These are phyloP conservation scores for Scenedesmus sp. DNA, from an alignment of 163 green algal genomes.

Conservation along the genomic window DNA sequence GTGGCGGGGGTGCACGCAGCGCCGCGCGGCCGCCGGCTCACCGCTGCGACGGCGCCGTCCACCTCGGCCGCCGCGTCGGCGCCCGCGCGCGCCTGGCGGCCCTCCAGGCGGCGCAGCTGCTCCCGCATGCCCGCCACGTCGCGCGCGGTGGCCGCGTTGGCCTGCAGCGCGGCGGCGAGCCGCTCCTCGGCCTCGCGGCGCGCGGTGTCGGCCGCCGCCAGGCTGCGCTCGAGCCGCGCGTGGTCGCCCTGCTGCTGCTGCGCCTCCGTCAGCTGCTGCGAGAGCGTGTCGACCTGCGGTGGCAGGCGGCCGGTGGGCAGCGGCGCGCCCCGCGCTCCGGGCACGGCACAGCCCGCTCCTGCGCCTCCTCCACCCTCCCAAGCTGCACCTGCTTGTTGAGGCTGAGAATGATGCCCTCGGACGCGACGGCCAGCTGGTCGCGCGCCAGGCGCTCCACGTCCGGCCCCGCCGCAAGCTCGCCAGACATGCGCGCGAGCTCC, in stretches of 20 bases:
- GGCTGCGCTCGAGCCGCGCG: conserved; percentile 37
- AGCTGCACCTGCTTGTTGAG: conserved; percentile 51
- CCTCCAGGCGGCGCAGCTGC: conserved; percentile 23
- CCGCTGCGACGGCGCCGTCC: conserved; percentile 17
- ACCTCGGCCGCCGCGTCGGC: conserved; percentile 30
- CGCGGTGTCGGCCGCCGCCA: conserved; percentile 45
- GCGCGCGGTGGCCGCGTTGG: conserved; percentile 25
- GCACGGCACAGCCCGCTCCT: not conserved
- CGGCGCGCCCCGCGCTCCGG: not conserved
- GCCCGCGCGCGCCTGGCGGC: conserved; percentile 4
- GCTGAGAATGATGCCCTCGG: conserved; percentile 58
- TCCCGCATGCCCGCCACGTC: not conserved
- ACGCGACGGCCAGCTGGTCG: conserved; percentile 58
- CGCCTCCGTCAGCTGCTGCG: conserved; percentile 32
- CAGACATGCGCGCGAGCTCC: conserved; percentile 49
- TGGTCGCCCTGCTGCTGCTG: conserved; percentile 39
- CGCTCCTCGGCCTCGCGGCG: conserved; percentile 50
- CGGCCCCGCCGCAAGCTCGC: conserved; percentile 40
- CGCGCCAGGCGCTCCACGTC: conserved; percentile 58
- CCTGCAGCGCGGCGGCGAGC: conserved; percentile 25
- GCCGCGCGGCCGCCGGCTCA: not conserved
- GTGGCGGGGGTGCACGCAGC: too few species aligned
- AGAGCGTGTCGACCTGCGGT: conserved; percentile 58
- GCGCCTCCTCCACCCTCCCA: not conserved
- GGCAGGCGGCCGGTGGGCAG: not conserved